Conservation (phyloP, 1,139 yeast genomes). For the Scheffersomyces stambukii region DNA sequence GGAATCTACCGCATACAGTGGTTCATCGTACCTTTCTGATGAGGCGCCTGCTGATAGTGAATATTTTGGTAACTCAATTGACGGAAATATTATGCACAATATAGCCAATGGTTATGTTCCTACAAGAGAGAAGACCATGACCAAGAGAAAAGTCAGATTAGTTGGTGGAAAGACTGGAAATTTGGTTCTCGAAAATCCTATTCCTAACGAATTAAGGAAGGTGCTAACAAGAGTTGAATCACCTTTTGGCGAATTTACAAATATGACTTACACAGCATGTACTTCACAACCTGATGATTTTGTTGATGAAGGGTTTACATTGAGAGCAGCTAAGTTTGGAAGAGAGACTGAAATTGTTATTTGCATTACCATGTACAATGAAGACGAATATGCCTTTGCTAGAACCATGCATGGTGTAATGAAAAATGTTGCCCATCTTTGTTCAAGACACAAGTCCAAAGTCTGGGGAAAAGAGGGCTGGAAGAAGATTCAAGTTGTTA, state of each 20-base stretch:
- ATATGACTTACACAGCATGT: slow-evolving; percentile 93
- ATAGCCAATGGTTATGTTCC: slow-evolving; percentile 38
- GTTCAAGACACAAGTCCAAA: slow-evolving; percentile 72
- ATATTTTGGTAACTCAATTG: slow-evolving; percentile 43
- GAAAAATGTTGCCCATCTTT: slow-evolving; percentile 84
- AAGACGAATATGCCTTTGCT: slow-evolving; percentile 81
- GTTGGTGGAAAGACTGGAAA: slow-evolving; percentile 63
- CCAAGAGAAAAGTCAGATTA: slow-evolving; percentile 56
- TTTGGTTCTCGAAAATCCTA: slow-evolving; percentile 85
- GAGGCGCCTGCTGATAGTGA: slow-evolving; percentile 26
- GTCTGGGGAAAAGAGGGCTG: slow-evolving; percentile 96
- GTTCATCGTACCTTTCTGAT: slow-evolving; percentile 25
- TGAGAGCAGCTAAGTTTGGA: slow-evolving; percentile 78
- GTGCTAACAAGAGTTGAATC: slow-evolving; percentile 79
- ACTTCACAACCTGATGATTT: slow-evolving; percentile 87
- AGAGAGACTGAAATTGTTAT: slow-evolving; percentile 87
- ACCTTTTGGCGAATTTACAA: slow-evolving; percentile 77
- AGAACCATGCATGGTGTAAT: slow-evolving; percentile 92
- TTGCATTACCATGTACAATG: slow-evolving; percentile 95
- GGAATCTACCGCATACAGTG: slow-evolving; percentile 36
- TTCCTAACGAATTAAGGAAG: slow-evolving; percentile 79
- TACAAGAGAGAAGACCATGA: slow-evolving; percentile 28
- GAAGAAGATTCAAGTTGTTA: slow-evolving; percentile 89
- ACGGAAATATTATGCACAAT: slow-evolving; percentile 44
- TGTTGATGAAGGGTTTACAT: slow-evolving; percentile 71